These are phyloP conservation scores for Pichia eremophila DNA, from an alignment of 805 yeast species.

Conservation along the genomic window DNA sequence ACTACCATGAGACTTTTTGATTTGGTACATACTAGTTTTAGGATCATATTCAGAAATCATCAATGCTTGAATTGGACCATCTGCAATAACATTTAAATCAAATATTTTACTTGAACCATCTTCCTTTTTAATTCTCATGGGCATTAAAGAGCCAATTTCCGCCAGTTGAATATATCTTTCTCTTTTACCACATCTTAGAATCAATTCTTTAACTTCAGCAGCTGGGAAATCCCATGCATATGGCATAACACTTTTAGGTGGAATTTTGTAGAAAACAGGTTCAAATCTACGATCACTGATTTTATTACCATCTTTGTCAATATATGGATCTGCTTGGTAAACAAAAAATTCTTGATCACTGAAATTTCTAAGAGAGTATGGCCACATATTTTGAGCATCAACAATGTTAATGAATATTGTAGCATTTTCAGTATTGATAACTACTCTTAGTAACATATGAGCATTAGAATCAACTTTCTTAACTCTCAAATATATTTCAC, in stretches of 20 bases:
- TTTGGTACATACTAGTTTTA: constrained; percentile 62
- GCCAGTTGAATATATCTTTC: constrained; percentile 78
- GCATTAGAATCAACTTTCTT: constrained; percentile 48
- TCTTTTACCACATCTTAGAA: constrained; percentile 60
- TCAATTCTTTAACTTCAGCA: constrained; percentile 71
- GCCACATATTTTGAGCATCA: constrained; percentile 79
- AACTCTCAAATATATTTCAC: constrained; percentile 68
- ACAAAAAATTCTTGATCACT: constrained; percentile 79
- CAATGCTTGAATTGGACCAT: constrained; percentile 88
- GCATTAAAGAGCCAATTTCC: constrained; percentile 85
- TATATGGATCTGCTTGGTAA: constrained; percentile 74
- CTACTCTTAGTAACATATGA: constrained; percentile 63
- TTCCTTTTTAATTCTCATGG: constrained; percentile 49
- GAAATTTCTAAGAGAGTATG: constrained; percentile 83
- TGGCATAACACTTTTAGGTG: constrained; percentile 92
- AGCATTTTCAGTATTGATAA: constrained; percentile 69
- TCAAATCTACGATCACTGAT: constrained; percentile 49
- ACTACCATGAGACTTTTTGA: constrained; percentile 27
- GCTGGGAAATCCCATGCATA: constrained; percentile 98
- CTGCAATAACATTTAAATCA: constrained; percentile 88
- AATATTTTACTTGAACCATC: constrained; percentile 36
- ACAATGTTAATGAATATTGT: constrained; percentile 68
- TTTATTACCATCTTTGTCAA: constrained; percentile 56
- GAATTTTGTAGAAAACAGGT: constrained; percentile 74
- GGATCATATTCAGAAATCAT: constrained; percentile 79